phyloP scores from a whole-genome alignment of 495 filamentous ascomycete genomes.

The Podospora comata region DNA sequence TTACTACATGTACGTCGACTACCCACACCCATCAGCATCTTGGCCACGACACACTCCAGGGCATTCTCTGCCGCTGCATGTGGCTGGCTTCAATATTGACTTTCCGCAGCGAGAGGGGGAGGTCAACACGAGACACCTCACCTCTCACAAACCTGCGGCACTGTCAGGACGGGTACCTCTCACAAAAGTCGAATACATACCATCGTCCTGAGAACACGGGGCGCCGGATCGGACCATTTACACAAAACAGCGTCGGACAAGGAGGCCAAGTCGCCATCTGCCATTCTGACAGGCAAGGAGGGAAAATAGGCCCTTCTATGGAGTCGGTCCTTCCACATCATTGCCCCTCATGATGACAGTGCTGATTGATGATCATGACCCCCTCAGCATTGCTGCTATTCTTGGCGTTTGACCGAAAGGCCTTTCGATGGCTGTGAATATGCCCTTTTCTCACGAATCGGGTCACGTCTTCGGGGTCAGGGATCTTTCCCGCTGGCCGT shows the following conservation, averaged over 20 bases:
- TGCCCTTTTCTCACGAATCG: constrained; percentile 12
- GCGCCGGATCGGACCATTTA: neutral
- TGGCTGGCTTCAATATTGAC: neutral
- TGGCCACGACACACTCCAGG: neutral
- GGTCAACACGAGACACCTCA: constrained; percentile 5
- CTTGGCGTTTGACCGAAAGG: neutral
- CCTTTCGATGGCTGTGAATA: neutral
- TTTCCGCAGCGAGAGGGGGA: neutral
- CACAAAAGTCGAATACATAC: neutral
- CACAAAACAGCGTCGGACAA: neutral
- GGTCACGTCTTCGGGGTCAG: constrained; percentile 14
- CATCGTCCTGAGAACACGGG: neutral
- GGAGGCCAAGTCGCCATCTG: neutral
- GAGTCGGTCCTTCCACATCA: neutral
- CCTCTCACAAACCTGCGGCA: neutral
- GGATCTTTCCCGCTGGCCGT: constrained; percentile 12
- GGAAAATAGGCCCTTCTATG: neutral
- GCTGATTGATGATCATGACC: constrained; percentile 9
- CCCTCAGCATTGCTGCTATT: constrained; percentile 11
- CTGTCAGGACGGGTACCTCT: neutral
- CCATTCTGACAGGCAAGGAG: neutral
- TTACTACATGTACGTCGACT: neutral
- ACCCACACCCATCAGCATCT: neutral
- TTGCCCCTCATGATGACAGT: neutral
- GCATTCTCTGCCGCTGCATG: neutral